Conservation (phyloP, 2,329 filamentous ascomycete genomes). For the Hypoxylon sp. region DNA sequence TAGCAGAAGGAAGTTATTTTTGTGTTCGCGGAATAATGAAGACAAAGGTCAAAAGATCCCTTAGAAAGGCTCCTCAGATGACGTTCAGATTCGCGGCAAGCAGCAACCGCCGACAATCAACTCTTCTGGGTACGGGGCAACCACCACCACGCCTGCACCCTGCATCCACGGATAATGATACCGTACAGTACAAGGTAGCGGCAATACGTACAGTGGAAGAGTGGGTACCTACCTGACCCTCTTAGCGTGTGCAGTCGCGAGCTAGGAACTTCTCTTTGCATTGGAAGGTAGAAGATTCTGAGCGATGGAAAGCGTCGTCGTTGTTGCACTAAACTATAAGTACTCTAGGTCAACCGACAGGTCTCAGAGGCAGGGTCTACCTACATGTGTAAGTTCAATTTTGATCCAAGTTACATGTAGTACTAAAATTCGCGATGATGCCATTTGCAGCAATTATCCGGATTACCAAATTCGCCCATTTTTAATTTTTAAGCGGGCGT, state of each 20-base stretch:
- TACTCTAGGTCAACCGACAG: too few relatives aligned
- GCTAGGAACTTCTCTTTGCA: not conserved
- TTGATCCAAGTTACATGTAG: slow-evolving; percentile 19
- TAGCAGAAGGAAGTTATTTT: slow-evolving; percentile 23
- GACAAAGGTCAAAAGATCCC: slow-evolving; percentile 28
- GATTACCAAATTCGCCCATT: slow-evolving; percentile 4
- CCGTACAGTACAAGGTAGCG: slow-evolving; percentile 10
- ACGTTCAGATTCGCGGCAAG: slow-evolving; percentile 40
- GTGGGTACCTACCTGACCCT: slow-evolving; percentile 2
- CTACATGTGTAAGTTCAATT: slow-evolving; percentile 10
- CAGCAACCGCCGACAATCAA: slow-evolving; percentile 29
- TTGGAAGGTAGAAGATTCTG: not conserved
- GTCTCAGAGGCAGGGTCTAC: too few relatives aligned
- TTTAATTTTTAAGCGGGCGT: slow-evolving; percentile 7
- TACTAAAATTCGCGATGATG: slow-evolving; percentile 27
- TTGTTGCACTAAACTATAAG: not conserved
- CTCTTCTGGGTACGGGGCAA: slow-evolving; percentile 26
- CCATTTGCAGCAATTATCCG: slow-evolving; percentile 33
- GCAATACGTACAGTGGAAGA: slow-evolving; percentile 3
- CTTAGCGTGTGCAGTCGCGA: not conserved
- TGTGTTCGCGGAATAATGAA: slow-evolving; percentile 36
- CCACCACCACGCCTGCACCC: slow-evolving; percentile 17
- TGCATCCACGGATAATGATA: slow-evolving; percentile 9
- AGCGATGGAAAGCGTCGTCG: slow-evolving; percentile 11
- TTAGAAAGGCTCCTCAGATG: slow-evolving; percentile 37